Evolutionary conservation across 2,329 filamentous ascomycete species (phyloP).

Genomic region (Stachybotrys chartarum): DNA sequence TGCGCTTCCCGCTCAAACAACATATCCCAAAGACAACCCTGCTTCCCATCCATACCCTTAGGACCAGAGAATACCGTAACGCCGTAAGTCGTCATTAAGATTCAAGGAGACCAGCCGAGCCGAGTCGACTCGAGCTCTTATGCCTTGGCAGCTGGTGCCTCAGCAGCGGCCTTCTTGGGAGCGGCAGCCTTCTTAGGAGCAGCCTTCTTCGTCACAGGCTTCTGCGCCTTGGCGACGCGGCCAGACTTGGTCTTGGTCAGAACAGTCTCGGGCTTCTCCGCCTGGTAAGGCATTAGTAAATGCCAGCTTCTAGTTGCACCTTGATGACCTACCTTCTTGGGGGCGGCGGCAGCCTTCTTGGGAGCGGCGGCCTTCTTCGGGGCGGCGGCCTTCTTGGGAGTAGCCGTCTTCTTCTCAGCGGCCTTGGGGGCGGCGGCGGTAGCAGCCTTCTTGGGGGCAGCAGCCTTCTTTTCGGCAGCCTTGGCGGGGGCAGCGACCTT

Average conservation of each 20-base stretch:
- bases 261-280: constrained; percentile 59
- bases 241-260: constrained; percentile 81
- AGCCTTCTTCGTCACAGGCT: constrained; percentile 40
- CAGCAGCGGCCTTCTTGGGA: constrained; percentile 32
- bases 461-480: constrained; percentile 36
- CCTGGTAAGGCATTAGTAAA: constrained; percentile 13
- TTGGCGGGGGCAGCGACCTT: constrained; percentile 22
- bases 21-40: constrained; percentile 15
- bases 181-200: constrained; percentile 27
- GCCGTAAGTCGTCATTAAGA: constrained; percentile 30
- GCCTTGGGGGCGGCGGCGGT: constrained; percentile 4
- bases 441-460: constrained; percentile 31
- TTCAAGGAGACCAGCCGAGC: constrained; percentile 3
- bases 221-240: constrained; percentile 65
- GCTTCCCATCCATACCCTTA: constrained; percentile 15
- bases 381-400: constrained; percentile 21
- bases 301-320: too few species aligned
- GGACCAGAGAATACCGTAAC: constrained; percentile 18
- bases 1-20: constrained; percentile 13
- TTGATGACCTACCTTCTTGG: constrained; percentile 6
- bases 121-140: constrained; percentile 11
- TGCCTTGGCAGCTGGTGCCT: constrained; percentile 35
- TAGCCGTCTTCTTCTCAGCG: constrained; percentile 17
- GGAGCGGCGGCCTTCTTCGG: constrained; percentile 27
- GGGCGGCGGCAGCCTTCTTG: neutral